A percentile compares a stretch with the other conserved stretches of the same genome.
Conservation (phyloP, 73 alveolate genomes). For the Tetrahymena borealis region DNA sequence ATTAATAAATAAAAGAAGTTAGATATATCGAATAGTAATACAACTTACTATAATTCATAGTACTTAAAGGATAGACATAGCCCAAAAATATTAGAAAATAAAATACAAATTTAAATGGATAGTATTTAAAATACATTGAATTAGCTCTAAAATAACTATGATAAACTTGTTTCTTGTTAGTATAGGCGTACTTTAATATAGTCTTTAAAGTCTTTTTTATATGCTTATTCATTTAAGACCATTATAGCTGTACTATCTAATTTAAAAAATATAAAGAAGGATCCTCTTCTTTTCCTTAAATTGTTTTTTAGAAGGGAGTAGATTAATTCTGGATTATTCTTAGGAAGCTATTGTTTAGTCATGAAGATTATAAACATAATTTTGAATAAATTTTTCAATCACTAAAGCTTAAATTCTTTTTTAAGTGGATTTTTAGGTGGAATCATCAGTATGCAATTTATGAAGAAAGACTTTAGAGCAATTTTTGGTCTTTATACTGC, state of each 20-base stretch:
- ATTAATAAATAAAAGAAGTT: too few species aligned
- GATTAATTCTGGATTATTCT: background rate
- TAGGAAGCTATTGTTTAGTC: background rate
- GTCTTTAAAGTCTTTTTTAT: background rate
- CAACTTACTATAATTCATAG: too few species aligned
- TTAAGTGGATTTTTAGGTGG: background rate
- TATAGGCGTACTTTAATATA: background rate
- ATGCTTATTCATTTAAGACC: background rate
- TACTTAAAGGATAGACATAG: too few species aligned
- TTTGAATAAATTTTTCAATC: background rate
- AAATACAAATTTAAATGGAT: too few species aligned
- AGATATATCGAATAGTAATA: too few species aligned
- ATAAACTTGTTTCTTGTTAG: background rate
- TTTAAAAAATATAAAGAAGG: background rate
- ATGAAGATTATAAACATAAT: background rate
- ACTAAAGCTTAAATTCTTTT: background rate
- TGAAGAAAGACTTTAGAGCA: background rate
- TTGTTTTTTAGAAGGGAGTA: background rate
- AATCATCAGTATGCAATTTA: background rate
- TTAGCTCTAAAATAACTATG: too few species aligned
- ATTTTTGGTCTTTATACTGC: background rate
- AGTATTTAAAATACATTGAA: too few species aligned
- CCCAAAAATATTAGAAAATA: too few species aligned
- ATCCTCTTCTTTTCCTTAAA: background rate
- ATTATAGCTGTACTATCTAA: background rate